Evolutionary conservation across 495 filamentous ascomycete species (phyloP).

Genomic region (Tuber melanosporum): DNA sequence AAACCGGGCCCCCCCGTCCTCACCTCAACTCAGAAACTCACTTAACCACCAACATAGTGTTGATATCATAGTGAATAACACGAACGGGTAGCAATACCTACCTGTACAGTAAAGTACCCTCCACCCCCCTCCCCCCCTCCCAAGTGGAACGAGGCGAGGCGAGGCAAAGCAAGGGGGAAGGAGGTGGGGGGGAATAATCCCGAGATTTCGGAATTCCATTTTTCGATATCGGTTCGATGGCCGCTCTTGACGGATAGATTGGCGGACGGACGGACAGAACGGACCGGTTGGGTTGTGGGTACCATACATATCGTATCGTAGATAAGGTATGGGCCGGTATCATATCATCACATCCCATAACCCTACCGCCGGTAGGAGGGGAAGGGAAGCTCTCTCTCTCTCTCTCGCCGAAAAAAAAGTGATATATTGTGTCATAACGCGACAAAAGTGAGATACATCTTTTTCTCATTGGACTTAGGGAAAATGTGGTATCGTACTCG

Average conservation of each 20-base stretch:
- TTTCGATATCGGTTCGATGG: background rate
- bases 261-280: background rate
- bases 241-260: background rate
- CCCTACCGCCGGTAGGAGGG: too few species aligned
- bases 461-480: background rate
- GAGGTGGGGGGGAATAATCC: background rate
- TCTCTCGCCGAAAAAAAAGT: background rate
- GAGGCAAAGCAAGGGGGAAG: background rate
- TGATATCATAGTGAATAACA: too few species aligned
- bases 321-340: too few species aligned
- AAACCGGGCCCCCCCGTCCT: too few species aligned
- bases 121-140: too few species aligned
- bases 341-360: too few species aligned
- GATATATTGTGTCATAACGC: background rate
- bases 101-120: too few species aligned
- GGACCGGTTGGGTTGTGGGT: too few species aligned
- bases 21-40: too few species aligned
- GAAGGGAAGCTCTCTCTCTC: background rate
- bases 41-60: too few species aligned
- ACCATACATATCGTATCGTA: too few species aligned
- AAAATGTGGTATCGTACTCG: background rate
- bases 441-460: background rate
- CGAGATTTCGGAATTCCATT: background rate
- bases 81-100: too few species aligned
- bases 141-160: background rate